Base-by-base conservation (phyloP, 331 rosid genomes). In the Rhamnella rubrinervis region DNA sequence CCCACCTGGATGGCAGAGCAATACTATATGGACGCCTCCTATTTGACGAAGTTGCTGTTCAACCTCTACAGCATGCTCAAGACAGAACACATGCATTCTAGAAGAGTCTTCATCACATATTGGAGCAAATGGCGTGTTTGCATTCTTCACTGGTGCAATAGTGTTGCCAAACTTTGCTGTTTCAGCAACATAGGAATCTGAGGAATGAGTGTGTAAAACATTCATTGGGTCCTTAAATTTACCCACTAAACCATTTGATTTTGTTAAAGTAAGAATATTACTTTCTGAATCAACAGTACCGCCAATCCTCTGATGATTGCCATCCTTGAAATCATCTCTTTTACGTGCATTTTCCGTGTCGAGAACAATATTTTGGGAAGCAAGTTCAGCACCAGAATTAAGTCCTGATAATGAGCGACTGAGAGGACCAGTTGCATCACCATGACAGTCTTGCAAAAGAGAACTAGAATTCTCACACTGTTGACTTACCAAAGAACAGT, bases 1-100 rank as follows among this genome's bases (percentile, higher is more conserved):
- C 74, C 64, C 70, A 92, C 97, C 97, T 87, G 96, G 96, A 84
- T 92, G 97, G 70, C 97, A 92, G 50, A 88, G 87, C 70, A 92
- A 87, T 61, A 82, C 66, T 75, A 89, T 83, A 71, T 85, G 75
- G 4, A 85, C 97, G 44, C 97, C 96, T 61, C 97, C 97, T 65
- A 92, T 77, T 65, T 88, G 83, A 44, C 74, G 85, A 81, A 92
- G 96, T 71, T 82, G 96, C 84, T 84, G 85, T 73, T 87, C 96
- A 26, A 85, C 96, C 74, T 89, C 96, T 71, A 70, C 78, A 15
- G 97, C 97, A 78, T 92, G 97, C 83, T 92, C 96, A 21, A 92
- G 89, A 82, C 97, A 92, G 71, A 92, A 92, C 25, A 92, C 92
- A 81, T 89, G 97, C 90, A 87, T 68, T 77, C 97, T 87, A 21